Evolutionary conservation across 805 yeast species (phyloP).

Genomic region (Sugiyamaella marilandica): DNA sequence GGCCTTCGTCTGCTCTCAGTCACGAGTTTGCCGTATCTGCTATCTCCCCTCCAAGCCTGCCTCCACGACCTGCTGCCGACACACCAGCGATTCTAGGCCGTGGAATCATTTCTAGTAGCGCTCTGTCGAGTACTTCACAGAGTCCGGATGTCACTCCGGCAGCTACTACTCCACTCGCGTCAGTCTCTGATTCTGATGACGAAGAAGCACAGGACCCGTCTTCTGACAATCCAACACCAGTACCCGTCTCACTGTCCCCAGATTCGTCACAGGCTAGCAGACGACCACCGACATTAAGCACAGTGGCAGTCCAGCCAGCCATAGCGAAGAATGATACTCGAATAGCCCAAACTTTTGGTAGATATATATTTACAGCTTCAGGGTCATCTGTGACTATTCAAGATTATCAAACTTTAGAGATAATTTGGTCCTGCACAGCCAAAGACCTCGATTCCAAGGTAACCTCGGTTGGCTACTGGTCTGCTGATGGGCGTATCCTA

Average conservation of each 20-base stretch:
- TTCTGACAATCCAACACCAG: neutral
- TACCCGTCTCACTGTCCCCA: neutral
- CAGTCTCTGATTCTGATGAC: conserved; percentile 5
- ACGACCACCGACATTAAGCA: conserved; percentile 27
- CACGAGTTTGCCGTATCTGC: neutral
- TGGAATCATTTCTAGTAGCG: neutral
- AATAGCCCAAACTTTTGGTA: conserved; percentile 23
- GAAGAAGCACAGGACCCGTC: neutral
- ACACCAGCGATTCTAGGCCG: neutral
- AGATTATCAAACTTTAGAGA: conserved; percentile 22
- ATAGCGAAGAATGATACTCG: conserved; percentile 22
- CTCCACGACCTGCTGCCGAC: conserved; percentile 2
- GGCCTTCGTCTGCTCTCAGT: conserved; percentile 6
- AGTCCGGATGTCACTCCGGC: neutral
- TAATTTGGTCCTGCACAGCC: conserved; percentile 19
- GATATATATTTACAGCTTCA: conserved; percentile 17
- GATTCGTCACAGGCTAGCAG: conserved; percentile 23
- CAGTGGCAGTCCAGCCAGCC: conserved; percentile 21
- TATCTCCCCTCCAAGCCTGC: conserved; percentile 1
- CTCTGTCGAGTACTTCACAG: neutral
- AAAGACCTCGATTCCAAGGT: conserved; percentile 21
- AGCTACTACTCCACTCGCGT: neutral
- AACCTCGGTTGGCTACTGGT: conserved; percentile 22
- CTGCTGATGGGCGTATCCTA: conserved; percentile 15
- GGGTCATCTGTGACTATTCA: conserved; percentile 21